Evolutionary conservation across 169 alveolate species (phyloP).

Genomic region (Eimeria sp.): DNA sequence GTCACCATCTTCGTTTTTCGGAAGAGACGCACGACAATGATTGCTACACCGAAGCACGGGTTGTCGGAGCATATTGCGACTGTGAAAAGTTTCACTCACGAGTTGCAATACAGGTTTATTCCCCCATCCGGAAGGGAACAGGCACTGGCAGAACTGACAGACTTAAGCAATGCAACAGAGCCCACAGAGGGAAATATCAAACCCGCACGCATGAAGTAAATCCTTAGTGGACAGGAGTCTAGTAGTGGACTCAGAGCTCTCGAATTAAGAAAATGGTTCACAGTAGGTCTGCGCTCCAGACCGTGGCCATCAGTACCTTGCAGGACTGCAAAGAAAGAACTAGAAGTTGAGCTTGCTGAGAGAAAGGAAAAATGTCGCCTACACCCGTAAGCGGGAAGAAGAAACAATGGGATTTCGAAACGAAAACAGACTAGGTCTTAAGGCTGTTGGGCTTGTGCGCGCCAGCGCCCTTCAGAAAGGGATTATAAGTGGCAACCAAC

Average conservation of each 20-base stretch:
- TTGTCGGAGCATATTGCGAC: neutral
- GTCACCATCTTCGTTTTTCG: neutral
- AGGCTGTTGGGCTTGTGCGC: neutral
- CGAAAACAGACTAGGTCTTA: neutral
- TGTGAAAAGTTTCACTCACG: neutral
- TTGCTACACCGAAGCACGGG: neutral
- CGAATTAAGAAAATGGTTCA: neutral
- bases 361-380: neutral
- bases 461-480: neutral
- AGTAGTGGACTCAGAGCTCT: neutral
- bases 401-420: neutral
- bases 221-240: neutral
- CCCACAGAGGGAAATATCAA: neutral
- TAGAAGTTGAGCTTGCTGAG: neutral
- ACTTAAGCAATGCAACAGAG: neutral
- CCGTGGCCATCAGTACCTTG: neutral
- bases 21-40: neutral
- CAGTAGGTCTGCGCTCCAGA: neutral
- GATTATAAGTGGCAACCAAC: neutral
- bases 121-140: neutral
- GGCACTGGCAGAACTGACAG: neutral
- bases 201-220: no score
- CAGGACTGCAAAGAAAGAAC: neutral
- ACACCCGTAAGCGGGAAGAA: neutral
- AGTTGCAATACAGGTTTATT: neutral